These are phyloP conservation scores for Coemansia pectinata DNA, from an alignment of 192 early-diverging fungal genomes.

Conservation along the genomic window DNA sequence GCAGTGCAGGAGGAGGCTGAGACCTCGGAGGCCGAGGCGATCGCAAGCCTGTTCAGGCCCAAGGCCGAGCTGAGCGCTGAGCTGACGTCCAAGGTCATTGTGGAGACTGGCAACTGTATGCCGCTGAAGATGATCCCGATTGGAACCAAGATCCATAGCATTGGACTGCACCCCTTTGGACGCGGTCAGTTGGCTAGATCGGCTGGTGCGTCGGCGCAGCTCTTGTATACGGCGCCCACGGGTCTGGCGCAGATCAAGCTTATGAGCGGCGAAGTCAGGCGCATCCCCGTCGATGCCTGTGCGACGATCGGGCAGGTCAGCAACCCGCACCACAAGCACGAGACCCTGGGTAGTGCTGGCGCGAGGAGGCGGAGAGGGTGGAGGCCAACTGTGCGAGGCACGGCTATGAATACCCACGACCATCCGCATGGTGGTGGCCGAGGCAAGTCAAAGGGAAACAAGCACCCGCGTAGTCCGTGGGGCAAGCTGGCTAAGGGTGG, in stretches of 20 bases:
- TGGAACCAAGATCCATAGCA: conserved; percentile 85
- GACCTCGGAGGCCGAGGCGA: neutral
- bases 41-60: neutral
- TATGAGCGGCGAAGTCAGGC: conserved; percentile 82
- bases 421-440: conserved; percentile 98
- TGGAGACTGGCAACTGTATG: conserved; percentile 90
- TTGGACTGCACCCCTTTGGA: conserved; percentile 76
- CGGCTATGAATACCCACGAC: conserved; percentile 91
- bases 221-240: conserved; percentile 73
- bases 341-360: conserved; percentile 88
- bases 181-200: conserved; percentile 77
- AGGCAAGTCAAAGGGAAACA: conserved; percentile 91
- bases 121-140: conserved; percentile 88
- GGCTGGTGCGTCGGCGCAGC: conserved; percentile 84
- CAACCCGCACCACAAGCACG: conserved; percentile 88
- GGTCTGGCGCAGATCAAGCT: conserved; percentile 86
- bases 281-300: conserved; percentile 77
- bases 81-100: conserved; percentile 26
- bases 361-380: conserved; percentile 77
- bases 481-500: conserved; percentile 92
- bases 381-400: conserved; percentile 92
- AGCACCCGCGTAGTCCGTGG: conserved; percentile 86
- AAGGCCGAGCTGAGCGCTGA: conserved; percentile 11
- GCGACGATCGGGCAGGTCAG: conserved; percentile 90
- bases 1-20: conserved; percentile 8